Conservation (phyloP, 2,329 filamentous ascomycete species). For the Epicoccum nigrum region DNA sequence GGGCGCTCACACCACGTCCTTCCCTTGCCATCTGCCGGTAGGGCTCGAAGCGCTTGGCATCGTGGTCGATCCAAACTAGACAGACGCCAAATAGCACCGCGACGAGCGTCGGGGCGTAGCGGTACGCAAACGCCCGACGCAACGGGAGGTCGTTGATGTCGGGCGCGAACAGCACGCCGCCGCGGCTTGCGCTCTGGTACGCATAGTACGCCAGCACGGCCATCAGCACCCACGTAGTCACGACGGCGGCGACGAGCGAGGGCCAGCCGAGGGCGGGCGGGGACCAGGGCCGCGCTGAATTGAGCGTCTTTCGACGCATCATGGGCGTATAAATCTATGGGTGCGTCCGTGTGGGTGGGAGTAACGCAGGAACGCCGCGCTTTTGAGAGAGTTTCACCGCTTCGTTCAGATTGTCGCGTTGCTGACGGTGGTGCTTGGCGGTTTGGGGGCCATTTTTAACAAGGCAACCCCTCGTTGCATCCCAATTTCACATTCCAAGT, state of each 20-base stretch:
- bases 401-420: background rate
- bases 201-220: slow-evolving; percentile 54
- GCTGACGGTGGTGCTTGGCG: background rate
- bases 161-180: slow-evolving; percentile 51
- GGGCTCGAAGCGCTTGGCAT: slow-evolving; percentile 63
- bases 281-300: slow-evolving; percentile 1
- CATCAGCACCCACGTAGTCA: slow-evolving; percentile 42
- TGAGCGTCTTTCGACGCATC: slow-evolving; percentile 2
- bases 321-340: background rate
- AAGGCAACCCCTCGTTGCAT: background rate
- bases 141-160: slow-evolving; percentile 48
- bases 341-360: background rate
- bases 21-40: slow-evolving; percentile 61
- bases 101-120: slow-evolving; percentile 56
- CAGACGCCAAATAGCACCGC: slow-evolving; percentile 61
- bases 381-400: background rate
- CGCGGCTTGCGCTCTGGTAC: slow-evolving; percentile 45
- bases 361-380: background rate
- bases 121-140: slow-evolving; percentile 54
- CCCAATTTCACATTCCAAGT: background rate
- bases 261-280: slow-evolving; percentile 14
- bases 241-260: slow-evolving; percentile 15
- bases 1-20: slow-evolving; percentile 47
- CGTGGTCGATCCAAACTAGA: slow-evolving; percentile 65
- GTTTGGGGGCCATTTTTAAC: slow-evolving; percentile 1